phyloP scores from a whole-genome alignment of 345 rosid species.

The Microcos paniculata region DNA sequence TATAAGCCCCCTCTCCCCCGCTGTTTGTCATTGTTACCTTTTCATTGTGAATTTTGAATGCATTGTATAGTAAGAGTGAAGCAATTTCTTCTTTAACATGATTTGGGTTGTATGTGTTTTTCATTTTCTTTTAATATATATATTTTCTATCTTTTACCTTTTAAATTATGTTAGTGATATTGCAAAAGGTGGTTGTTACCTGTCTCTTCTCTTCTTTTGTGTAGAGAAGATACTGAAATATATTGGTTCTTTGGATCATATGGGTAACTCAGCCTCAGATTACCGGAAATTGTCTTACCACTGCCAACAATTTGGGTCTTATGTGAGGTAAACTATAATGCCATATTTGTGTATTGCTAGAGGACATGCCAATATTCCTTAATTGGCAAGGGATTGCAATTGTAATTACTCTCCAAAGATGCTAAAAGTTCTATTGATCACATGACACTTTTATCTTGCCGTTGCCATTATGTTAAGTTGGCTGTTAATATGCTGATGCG shows the following conservation, averaged over 20 bases:
- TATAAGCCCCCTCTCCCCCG: background rate
- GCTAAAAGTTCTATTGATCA: too few relatives aligned
- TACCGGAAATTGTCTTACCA: conserved; percentile 60
- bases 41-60: background rate
- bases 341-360: background rate
- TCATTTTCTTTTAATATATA: too few relatives aligned
- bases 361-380: background rate
- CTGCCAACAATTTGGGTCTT: conserved; percentile 57
- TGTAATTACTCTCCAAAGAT: too few relatives aligned
- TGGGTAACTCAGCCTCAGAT: conserved; percentile 25
- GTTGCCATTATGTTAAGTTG: too few relatives aligned
- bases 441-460: too few relatives aligned
- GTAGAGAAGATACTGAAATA: conserved; percentile 52
- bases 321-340: conserved; percentile 44
- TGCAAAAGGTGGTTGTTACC: background rate
- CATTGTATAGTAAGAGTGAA: background rate
- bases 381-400: background rate
- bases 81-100: background rate
- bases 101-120: background rate
- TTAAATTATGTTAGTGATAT: background rate
- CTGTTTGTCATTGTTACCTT: background rate
- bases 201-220: conserved; percentile 4
- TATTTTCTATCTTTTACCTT: background rate
- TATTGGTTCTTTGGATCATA: conserved; percentile 49
- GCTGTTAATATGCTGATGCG: too few relatives aligned